Evolutionary conservation across 176 grass and related monocot species (phyloP), one percentile per base, ranked within the genome.

Genomic region (Triticum dicoccoides): DNA sequence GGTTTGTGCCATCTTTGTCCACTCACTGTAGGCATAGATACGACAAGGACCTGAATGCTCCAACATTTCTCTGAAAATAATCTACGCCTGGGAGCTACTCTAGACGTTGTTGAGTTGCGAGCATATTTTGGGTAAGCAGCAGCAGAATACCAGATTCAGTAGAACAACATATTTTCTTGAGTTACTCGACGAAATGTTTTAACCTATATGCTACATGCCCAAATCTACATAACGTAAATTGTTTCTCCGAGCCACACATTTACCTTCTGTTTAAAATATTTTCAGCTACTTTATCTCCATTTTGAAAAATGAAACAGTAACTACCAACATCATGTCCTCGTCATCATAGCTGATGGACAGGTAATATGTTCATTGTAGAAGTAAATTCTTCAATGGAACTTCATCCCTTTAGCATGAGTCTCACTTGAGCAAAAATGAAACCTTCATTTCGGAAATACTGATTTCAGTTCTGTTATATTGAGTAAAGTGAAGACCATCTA

Each of bases 311-410:
- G 93, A 92, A 95, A 42, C 49, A 93, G 86, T 90, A 95, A 95
- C 61, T 92, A 83, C 81, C 96, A 98, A n/a, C 95, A 95, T 84
- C 96, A 95, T 90, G 93, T 95, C 66, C 96, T 98, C 17, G 93
- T 98, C 76, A 98, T 98, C 85, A 92, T 98, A 87, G 96, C 96
- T 73, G 93, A 98, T 88, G 96, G 93, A 62, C 93, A 98, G 89
- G 96, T 98, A 85, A 80, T 69, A 11, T 51, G 61, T 83, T 66
- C 63, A 52, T 79, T 67, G 63, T 56, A 85, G n/a, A 17, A 88
- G 61, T 6, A 52, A 68, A 62, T 88, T 73, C 10, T 86, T 75
- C 3, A 24, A 18, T 83, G 29, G 10, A 58, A 66, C 37, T 61
- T 66, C 47, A 56, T 9, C 15, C 47, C 30, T 77, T 80, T 72